A percentile compares a stretch with the other conserved stretches of the same genome.
phyloP scores from a whole-genome alignment of 2,329 filamentous ascomycete species.

The Erysiphe neolycopersici region DNA sequence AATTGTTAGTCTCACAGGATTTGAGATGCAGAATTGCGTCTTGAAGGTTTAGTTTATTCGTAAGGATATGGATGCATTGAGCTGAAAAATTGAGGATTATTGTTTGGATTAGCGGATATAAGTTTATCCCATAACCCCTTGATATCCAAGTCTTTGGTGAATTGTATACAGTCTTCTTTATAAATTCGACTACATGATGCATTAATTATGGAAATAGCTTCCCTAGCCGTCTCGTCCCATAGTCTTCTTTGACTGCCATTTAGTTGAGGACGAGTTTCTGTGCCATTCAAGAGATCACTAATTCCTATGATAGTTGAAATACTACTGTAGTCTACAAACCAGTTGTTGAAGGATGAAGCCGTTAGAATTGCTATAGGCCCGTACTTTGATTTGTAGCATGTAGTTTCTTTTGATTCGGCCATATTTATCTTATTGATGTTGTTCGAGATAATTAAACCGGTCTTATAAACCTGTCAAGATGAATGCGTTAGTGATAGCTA shows the following conservation, averaged over 20 bases:
- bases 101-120: neutral
- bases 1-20: neutral
- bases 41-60: neutral
- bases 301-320: neutral
- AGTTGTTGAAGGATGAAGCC: neutral
- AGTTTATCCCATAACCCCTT: neutral
- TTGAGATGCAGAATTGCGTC: neutral
- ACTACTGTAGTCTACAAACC: neutral
- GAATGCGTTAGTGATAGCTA: too few relatives aligned
- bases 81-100: neutral
- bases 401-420: neutral
- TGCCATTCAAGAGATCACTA: neutral
- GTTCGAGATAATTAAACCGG: neutral
- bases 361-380: neutral
- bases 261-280: neutral
- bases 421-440: neutral
- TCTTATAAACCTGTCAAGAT: neutral
- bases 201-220: neutral
- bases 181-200: neutral
- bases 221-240: neutral
- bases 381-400: neutral
- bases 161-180: neutral
- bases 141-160: neutral
- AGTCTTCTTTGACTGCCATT: neutral
- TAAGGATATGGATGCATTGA: neutral